These are phyloP conservation scores for Cucurbita ficifolia DNA, from an alignment of 306 rosid genomes.

Conservation along the genomic window DNA sequence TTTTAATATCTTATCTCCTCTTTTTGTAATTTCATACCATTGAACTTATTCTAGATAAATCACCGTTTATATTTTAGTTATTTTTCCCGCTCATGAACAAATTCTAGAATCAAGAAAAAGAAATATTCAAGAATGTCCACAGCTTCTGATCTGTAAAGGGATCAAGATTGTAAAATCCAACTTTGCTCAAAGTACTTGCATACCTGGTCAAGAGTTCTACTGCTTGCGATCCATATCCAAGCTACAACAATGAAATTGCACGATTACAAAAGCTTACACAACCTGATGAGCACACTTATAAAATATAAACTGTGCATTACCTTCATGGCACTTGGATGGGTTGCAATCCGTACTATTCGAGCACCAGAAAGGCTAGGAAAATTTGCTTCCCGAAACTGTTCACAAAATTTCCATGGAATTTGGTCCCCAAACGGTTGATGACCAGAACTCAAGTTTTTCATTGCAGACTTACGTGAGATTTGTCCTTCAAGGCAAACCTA, in stretches of 20 bases:
- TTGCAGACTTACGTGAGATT: slow-evolving; percentile 73
- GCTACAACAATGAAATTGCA: slow-evolving; percentile 32
- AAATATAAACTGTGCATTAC: slow-evolving; percentile 22
- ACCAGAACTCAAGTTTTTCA: slow-evolving; percentile 62
- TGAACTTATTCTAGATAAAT: neutral
- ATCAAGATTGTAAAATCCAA: neutral
- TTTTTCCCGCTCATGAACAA: neutral
- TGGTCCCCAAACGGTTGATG: slow-evolving; percentile 85
- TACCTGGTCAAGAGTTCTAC: slow-evolving; percentile 88
- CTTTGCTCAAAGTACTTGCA: slow-evolving; percentile 14
- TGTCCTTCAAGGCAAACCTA: slow-evolving; percentile 86
- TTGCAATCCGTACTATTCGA: slow-evolving; percentile 94
- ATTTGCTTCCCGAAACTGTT: slow-evolving; percentile 73
- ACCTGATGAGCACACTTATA: slow-evolving; percentile 9
- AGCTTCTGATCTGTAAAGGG: neutral
- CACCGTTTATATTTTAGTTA: neutral
- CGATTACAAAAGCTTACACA: neutral
- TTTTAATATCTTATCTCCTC: neutral
- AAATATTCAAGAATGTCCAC: neutral
- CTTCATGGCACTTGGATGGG: slow-evolving; percentile 93
- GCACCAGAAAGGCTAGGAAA: slow-evolving; percentile 89
- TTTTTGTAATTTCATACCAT: neutral
- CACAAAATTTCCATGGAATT: slow-evolving; percentile 92
- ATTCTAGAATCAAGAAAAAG: neutral
- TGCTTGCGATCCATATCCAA: slow-evolving; percentile 96